Conservation (phyloP, 306 rosid species). For the Carpinus viminea region DNA sequence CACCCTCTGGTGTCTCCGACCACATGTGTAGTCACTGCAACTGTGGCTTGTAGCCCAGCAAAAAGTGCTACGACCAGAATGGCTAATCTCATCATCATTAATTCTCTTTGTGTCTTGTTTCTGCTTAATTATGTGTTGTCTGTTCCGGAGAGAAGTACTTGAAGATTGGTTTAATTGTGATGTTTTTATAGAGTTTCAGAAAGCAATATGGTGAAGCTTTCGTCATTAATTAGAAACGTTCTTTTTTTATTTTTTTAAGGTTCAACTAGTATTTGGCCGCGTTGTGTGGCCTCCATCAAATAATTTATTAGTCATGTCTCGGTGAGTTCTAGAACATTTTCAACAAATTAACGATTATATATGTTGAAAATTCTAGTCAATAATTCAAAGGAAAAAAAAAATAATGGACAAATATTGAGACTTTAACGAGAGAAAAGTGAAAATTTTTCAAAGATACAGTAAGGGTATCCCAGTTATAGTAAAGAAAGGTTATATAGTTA, state of each 20-base stretch:
- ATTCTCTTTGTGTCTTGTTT: neutral
- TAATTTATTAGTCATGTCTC: neutral
- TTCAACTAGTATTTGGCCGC: neutral
- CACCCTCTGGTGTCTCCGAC: conserved; percentile 48
- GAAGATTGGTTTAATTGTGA: neutral
- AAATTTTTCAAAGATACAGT: too few species aligned
- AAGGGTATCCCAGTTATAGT: too few species aligned
- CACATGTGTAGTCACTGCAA: conserved; percentile 30
- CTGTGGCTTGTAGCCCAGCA: conserved; percentile 25
- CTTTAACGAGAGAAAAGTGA: too few species aligned
- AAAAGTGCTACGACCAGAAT: conserved; percentile 31
- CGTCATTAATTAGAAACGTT: neutral
- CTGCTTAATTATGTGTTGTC: neutral
- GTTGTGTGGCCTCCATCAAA: neutral
- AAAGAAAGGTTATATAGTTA: too few species aligned
- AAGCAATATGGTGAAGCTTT: neutral
- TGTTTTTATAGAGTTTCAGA: conserved; percentile 18
- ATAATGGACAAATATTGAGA: too few species aligned
- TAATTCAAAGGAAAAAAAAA: too few species aligned
- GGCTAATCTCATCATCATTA: conserved; percentile 19
- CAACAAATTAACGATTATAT: neutral
- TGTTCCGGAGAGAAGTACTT: neutral
- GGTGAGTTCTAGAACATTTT: neutral
- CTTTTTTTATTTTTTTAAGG: neutral
- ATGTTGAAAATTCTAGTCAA: too few species aligned